These are phyloP conservation scores for Geotrichum citri-aurantii DNA, from an alignment of 1,139 yeast genomes.

Conservation along the genomic window DNA sequence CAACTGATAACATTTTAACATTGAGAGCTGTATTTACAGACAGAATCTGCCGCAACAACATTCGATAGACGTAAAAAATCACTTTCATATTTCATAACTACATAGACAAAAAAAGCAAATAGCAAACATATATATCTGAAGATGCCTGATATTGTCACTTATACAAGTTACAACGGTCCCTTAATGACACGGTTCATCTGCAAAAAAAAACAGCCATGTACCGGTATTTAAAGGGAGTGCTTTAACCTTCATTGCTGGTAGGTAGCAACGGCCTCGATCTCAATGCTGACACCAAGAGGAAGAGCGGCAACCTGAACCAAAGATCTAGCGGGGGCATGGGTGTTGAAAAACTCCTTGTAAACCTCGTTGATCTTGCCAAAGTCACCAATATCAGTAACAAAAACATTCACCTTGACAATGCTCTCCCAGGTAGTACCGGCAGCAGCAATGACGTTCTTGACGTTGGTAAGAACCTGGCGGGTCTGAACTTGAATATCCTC, in stretches of 20 bases:
- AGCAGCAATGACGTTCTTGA: constrained; percentile 68
- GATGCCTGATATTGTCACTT: not conserved
- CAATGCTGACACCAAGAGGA: constrained; percentile 72
- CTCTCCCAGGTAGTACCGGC: constrained; percentile 76
- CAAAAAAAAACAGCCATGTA: not conserved
- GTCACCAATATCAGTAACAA: constrained; percentile 80
- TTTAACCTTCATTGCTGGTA: not conserved
- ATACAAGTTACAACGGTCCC: not conserved
- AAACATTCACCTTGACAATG: constrained; percentile 79
- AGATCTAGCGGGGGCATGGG: constrained; percentile 91
- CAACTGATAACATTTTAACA: too few relatives aligned
- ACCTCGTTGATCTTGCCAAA: constrained; percentile 79
- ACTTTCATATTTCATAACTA: not conserved
- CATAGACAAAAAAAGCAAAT: not conserved
- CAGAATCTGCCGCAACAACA: too few relatives aligned
- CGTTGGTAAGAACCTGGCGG: constrained; percentile 76
- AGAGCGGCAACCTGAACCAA: constrained; percentile 87
- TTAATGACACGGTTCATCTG: not conserved
- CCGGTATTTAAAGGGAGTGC: not conserved
- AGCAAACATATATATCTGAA: not conserved
- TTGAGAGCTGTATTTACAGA: too few relatives aligned
- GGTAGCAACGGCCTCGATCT: constrained; percentile 68
- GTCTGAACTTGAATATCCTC: constrained; percentile 66
- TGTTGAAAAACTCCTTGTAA: constrained; percentile 71
- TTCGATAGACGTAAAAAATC: too few relatives aligned